phyloP scores from a whole-genome alignment of 306 rosid species.

The Cicer chorassanicum region DNA sequence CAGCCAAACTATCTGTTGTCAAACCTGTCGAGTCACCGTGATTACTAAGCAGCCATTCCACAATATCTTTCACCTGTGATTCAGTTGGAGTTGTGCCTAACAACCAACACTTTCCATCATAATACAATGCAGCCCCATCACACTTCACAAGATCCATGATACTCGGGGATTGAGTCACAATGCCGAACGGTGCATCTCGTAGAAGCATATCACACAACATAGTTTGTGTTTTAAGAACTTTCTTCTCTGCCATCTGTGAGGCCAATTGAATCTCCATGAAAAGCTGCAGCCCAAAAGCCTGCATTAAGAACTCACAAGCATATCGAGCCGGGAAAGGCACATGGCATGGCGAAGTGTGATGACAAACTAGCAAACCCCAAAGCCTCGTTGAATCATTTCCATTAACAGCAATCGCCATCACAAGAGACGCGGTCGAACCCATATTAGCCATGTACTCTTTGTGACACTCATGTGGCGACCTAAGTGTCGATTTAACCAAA shows the following conservation, averaged over 20 bases:
- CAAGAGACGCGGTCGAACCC: constrained; percentile 80
- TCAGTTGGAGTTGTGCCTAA: constrained; percentile 85
- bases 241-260: constrained; percentile 70
- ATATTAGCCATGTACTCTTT: constrained; percentile 75
- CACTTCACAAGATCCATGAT: constrained; percentile 83
- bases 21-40: constrained; percentile 80
- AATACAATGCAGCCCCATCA: constrained; percentile 83
- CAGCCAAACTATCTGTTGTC: constrained; percentile 78
- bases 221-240: constrained; percentile 69
- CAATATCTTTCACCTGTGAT: constrained; percentile 72
- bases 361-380: constrained; percentile 93
- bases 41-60: constrained; percentile 64
- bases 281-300: constrained; percentile 79
- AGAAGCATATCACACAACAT: constrained; percentile 87
- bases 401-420: constrained; percentile 65
- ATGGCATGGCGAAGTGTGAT: constrained; percentile 69
- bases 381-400: constrained; percentile 60
- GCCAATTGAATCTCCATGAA: constrained; percentile 78
- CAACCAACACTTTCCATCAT: constrained; percentile 65
- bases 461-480: constrained; percentile 82
- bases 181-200: constrained; percentile 68
- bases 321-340: constrained; percentile 87
- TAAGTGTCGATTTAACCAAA: constrained; percentile 82
- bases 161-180: constrained; percentile 75
- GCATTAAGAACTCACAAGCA: constrained; percentile 87